Base-by-base conservation (phyloP, 345 rosid species). In the Rubroshorea leprosula region DNA sequence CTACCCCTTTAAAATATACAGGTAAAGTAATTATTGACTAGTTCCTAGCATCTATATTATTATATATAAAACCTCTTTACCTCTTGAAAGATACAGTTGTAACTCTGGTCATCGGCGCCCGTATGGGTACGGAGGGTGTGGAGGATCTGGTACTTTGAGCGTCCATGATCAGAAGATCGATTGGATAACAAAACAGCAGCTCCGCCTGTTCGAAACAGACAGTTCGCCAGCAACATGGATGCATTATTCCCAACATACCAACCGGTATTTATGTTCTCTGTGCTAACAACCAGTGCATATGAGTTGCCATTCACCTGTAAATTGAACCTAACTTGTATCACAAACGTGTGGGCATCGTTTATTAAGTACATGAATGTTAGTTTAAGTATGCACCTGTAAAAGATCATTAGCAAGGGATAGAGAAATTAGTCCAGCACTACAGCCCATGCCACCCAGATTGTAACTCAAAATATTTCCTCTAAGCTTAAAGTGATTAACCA, bases 91-190 rank as follows among this genome's bases (percentile, higher is more conserved):
- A 87, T 93, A 54, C 92, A 88, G 9, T 63, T 56, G 69, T 83
- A 83, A 59, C 71, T 72, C 25, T 60, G 67, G 52, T 88, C 93
- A 51, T 78, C 84, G 0, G 86, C 78, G 3, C 93, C 96, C 65
- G 77, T 81, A 57, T 88, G 90, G 54, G 87, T 83, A 17, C 96
- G 78, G 29, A 88, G 84, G 1, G 79, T 62, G 60, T 85, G 96
- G 54, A 76, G 73, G 14, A 88, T 58, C 67, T 83, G 74, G 70
- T 88, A 88, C 63, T 88, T 88, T 43, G 96, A 73, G 50, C 80
- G 74, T n/a, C n/a, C n/a, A n/a, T n/a, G 63, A 25, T 82, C 82
- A 0, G 76, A 70, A 20, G 70, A 52, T 6, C 47, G 60, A 60
- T 80, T 83, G 2, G 86, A 76, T 52, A 83, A 86, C 50, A 83